phyloP scores from a whole-genome alignment of 108 stramenopile species.

The Skeletonema marinoi region DNA sequence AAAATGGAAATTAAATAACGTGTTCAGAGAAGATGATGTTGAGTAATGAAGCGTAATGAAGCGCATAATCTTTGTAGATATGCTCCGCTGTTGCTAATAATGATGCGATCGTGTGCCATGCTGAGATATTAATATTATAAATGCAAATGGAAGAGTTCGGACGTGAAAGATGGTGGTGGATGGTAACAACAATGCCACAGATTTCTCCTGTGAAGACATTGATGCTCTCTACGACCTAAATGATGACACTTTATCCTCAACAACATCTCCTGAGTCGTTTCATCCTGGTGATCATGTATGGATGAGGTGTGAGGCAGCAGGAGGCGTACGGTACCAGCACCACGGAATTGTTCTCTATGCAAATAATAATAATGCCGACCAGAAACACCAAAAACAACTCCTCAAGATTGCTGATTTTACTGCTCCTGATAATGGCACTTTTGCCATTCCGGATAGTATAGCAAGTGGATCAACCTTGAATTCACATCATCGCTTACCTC shows the following conservation, averaged over 20 bases:
- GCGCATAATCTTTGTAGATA: no score
- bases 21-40: no score
- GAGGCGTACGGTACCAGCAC: constrained; percentile 44
- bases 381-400: background rate
- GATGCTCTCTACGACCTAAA: background rate
- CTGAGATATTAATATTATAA: no score
- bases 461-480: constrained; percentile 7
- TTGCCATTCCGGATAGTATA: constrained; percentile 22
- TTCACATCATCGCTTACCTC: constrained; percentile 16
- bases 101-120: no score
- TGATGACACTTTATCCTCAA: background rate
- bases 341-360: constrained; percentile 51
- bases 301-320: constrained; percentile 37
- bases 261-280: constrained; percentile 3
- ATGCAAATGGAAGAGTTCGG: no score
- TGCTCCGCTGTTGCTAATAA: no score
- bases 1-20: no score
- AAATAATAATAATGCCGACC: background rate
- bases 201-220: background rate
- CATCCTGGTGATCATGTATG: constrained; percentile 60
- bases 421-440: constrained; percentile 12
- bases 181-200: background rate
- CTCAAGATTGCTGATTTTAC: constrained; percentile 48
- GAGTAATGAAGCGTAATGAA: no score
- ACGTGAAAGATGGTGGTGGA: no score